Conservation (phyloP, 768 basidiomycete genomes). For the Termitomyces sp. region DNA sequence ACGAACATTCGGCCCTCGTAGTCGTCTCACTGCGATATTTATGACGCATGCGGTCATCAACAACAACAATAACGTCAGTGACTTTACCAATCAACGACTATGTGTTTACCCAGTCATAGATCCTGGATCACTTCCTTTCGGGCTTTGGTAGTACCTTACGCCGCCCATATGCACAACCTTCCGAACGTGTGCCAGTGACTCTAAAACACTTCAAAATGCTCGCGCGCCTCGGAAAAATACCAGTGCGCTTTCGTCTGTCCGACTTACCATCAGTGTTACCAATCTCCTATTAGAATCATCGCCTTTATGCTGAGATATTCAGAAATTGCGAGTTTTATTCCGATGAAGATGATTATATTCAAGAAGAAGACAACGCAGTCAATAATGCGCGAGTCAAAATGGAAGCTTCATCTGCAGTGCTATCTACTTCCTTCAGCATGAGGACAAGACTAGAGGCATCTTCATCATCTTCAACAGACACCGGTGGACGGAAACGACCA, state of each 20-base stretch:
- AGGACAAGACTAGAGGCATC: conserved; percentile 10
- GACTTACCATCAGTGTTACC: background rate
- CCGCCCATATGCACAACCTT: conserved; percentile 12
- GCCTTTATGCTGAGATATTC: conserved; percentile 57
- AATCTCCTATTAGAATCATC: conserved; percentile 34
- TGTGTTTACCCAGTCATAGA: conserved; percentile 23
- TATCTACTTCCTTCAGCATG: conserved; percentile 22
- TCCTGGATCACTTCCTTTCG: conserved; percentile 41
- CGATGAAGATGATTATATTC: conserved; percentile 64
- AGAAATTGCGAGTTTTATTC: conserved; percentile 62
- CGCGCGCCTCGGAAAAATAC: conserved; percentile 55
- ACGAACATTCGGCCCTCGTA: conserved; percentile 47
- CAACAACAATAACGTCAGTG: conserved; percentile 42
- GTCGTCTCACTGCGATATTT: conserved; percentile 58
- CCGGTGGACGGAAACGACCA: conserved; percentile 45
- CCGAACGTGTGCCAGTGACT: conserved; percentile 56
- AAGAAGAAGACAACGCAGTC: conserved; percentile 18
- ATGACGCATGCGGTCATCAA: conserved; percentile 74
- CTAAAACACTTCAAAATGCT: conserved; percentile 74
- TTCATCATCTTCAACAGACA: conserved; percentile 15
- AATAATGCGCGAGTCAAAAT: conserved; percentile 29
- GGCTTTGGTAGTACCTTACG: conserved; percentile 14
- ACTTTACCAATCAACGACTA: background rate
- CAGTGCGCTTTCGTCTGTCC: conserved; percentile 35
- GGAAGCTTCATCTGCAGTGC: conserved; percentile 27